These are phyloP conservation scores for Silene noctiflora DNA, from an alignment of 179 eudicot species.

Conservation along the genomic window DNA sequence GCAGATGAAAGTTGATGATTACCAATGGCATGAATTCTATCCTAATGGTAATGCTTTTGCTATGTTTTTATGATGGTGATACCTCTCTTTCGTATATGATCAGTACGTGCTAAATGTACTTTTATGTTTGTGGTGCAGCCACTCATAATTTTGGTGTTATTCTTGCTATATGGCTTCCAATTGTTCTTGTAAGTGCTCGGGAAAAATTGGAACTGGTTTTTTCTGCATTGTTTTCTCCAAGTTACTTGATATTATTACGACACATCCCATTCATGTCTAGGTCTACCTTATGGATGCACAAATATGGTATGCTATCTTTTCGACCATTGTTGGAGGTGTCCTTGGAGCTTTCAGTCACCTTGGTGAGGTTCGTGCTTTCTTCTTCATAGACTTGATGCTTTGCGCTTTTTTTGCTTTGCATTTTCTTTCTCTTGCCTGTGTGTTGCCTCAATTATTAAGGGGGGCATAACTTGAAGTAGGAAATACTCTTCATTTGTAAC, in stretches of 20 bases:
- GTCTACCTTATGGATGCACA: slow-evolving; percentile 98
- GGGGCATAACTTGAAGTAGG: slow-evolving; percentile 10
- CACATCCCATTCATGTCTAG: slow-evolving; percentile 34
- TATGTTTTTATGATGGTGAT: neutral
- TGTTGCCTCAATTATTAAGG: slow-evolving; percentile 1
- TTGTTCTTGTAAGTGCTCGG: slow-evolving; percentile 69
- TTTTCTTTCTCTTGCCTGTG: neutral
- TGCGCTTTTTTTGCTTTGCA: neutral
- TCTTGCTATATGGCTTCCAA: slow-evolving; percentile 87
- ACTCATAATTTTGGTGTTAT: slow-evolving; percentile 78
- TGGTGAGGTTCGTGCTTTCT: slow-evolving; percentile 81
- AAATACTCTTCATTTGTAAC: neutral
- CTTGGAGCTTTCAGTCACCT: slow-evolving; percentile 97
- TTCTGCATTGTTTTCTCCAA: slow-evolving; percentile 15
- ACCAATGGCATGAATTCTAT: slow-evolving; percentile 89
- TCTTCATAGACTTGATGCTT: slow-evolving; percentile 1
- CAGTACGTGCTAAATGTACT: slow-evolving; percentile 22
- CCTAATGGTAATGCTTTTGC: slow-evolving; percentile 61
- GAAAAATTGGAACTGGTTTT: neutral
- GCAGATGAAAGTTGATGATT: slow-evolving; percentile 53
- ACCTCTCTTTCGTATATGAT: slow-evolving; percentile 15
- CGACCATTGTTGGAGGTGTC: slow-evolving; percentile 89
- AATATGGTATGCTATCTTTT: slow-evolving; percentile 97
- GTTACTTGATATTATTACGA: slow-evolving; percentile 16
- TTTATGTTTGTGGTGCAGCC: slow-evolving; percentile 44